phyloP scores from a whole-genome alignment of 129 eudicot genomes.

The Deinandra increscens region DNA sequence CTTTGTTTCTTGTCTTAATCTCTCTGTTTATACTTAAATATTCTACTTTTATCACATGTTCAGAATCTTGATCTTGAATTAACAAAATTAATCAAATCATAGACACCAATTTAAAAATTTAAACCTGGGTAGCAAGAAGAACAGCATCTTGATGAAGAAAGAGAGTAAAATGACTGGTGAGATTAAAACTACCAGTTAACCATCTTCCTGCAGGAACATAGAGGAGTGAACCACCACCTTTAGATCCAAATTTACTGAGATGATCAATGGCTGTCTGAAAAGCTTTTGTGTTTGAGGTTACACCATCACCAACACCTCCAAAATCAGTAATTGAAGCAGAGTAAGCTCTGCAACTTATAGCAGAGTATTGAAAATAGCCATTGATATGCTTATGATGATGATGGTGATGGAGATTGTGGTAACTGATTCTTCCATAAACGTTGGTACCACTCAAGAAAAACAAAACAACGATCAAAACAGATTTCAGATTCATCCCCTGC shows the following conservation, averaged over 20 bases:
- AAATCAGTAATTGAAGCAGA: constrained; percentile 72
- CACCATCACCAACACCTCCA: constrained; percentile 92
- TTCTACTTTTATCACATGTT: constrained; percentile 3
- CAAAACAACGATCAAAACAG: constrained; percentile 24
- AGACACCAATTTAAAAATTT: neutral
- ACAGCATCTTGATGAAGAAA: constrained; percentile 84
- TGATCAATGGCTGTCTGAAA: constrained; percentile 71
- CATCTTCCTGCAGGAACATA: constrained; percentile 85
- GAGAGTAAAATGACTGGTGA: constrained; percentile 90
- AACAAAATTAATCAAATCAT: neutral
- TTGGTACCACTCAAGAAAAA: constrained; percentile 27
- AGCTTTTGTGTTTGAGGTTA: constrained; percentile 73
- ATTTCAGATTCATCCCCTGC: constrained; percentile 33
- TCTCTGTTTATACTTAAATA: constrained; percentile 19
- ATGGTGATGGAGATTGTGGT: neutral
- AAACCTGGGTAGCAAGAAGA: constrained; percentile 94
- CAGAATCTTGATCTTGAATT: neutral
- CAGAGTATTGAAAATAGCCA: constrained; percentile 45
- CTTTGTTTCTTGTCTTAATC: constrained; percentile 32
- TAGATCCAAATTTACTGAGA: constrained; percentile 51
- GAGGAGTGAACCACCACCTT: constrained; percentile 73
- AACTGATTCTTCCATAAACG: constrained; percentile 35
- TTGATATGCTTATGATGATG: constrained; percentile 19
- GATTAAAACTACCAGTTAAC: constrained; percentile 82
- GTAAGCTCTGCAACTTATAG: constrained; percentile 68